These are phyloP conservation scores for Dactylellina leptospora DNA, from an alignment of 2,329 filamentous ascomycete genomes.

Conservation along the genomic window DNA sequence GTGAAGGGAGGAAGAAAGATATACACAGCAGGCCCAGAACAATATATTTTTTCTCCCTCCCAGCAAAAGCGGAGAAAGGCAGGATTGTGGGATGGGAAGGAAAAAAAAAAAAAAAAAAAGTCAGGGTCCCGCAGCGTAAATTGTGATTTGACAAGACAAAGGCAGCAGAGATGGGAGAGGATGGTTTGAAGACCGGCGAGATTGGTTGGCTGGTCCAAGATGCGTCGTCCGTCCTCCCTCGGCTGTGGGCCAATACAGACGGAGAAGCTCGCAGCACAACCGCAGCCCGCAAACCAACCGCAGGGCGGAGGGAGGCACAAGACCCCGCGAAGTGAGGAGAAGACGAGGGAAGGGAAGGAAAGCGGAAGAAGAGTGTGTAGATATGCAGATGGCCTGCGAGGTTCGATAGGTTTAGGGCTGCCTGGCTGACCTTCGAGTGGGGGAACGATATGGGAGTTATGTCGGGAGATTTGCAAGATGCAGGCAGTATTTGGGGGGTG, in stretches of 20 bases:
- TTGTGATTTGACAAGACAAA: conserved; percentile 52
- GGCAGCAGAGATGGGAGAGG: conserved; percentile 2
- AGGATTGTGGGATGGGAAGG: conserved; percentile 43
- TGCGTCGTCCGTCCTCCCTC: conserved; percentile 47
- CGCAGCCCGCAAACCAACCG: conserved; percentile 25
- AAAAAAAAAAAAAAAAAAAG: conserved; percentile 18
- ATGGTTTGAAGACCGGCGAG: conserved; percentile 23
- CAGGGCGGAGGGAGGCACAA: conserved; percentile 23
- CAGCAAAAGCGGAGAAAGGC: neutral
- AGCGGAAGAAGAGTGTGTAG: neutral
- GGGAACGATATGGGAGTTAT: too few species aligned
- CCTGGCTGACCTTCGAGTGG: too few species aligned
- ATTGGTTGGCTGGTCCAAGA: conserved; percentile 45
- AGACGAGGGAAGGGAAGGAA: neutral
- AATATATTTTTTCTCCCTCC: neutral
- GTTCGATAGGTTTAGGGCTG: too few species aligned
- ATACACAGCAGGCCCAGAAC: conserved; percentile 6
- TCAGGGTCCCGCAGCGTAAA: neutral
- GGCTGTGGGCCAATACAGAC: conserved; percentile 43
- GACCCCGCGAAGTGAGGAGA: conserved; percentile 27
- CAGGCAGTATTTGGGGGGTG: too few species aligned
- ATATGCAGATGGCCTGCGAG: conserved; percentile 10
- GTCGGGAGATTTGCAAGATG: too few species aligned
- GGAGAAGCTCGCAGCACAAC: conserved; percentile 32
- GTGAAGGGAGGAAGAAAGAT: conserved; percentile 7